Evolutionary conservation across 169 alveolate species (phyloP), one percentile per base, ranked within the genome.

Genomic region (Babesia ovis): DNA sequence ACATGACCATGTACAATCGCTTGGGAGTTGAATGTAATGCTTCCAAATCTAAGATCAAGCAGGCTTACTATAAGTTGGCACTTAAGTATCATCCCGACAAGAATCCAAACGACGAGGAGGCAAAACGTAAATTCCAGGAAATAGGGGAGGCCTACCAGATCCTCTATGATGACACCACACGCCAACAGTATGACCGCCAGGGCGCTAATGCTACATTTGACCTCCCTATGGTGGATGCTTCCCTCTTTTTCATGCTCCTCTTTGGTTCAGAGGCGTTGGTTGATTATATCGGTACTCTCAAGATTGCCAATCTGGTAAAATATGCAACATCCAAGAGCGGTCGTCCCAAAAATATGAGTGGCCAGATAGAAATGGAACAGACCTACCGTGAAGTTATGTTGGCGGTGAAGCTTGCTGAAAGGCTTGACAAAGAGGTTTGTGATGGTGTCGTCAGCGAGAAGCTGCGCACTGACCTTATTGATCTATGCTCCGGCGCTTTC

Each of bases 1-100:
- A 88, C 53, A 81, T 77, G 29, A 80, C 84, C 11, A 62, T 84
- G 58, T 88, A 88, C 72, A 85, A 84, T 32, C 54, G 75, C 2
- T 60, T 88, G 56, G 81, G 79, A 34, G 88, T 88, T 0, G 48
- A 45, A 18, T 83, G 85, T 4, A 84, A 84, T 23, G 96, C 98
- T 1, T 51, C 95, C 34, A 90, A 87, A 50, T 81, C 95, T 34
- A 93, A 91, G 43, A 94, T 96, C 23, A 94, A 95, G 68, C 69
- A 84, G n/a, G 93, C 95, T 42, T 96, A 93, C 77, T 94, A 94
- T 72, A 94, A 93, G 74, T 72, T 96, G 45, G 98, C 99, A 4
- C 87, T 94, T 54, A 83, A 91, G 68, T 93, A 89, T 59, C 99
- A 96, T 67, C 99, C 99, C 29, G 99, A 96, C 83, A 93, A 92